Conservation (phyloP, 2,329 filamentous ascomycete genomes). For the Colletotrichum phormii region DNA sequence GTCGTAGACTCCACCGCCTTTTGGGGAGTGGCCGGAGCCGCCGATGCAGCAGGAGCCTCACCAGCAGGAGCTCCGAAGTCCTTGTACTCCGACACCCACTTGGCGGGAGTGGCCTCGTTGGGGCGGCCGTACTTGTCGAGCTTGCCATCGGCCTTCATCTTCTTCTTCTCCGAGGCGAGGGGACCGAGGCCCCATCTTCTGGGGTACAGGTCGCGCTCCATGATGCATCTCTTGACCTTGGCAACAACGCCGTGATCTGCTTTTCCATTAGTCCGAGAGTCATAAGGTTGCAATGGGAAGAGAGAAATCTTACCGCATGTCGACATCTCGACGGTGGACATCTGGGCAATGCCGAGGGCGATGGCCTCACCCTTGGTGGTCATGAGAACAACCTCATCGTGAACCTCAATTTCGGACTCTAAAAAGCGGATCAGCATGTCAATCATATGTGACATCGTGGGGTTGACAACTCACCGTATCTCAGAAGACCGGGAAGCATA, state of each 20-base stretch:
- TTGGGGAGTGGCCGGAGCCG: slow-evolving; percentile 53
- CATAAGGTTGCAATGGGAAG: neutral
- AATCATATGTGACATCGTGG: slow-evolving; percentile 39
- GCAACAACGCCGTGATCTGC: slow-evolving; percentile 95
- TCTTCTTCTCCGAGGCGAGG: slow-evolving; percentile 97
- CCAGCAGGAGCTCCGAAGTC: slow-evolving; percentile 75
- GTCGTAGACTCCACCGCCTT: slow-evolving; percentile 50
- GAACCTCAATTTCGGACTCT: slow-evolving; percentile 91
- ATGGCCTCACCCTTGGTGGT: slow-evolving; percentile 99
- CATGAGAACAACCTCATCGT: slow-evolving; percentile 98
- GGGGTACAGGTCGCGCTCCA: slow-evolving; percentile 99
- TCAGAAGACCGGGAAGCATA: slow-evolving; percentile 95
- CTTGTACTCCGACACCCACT: slow-evolving; percentile 94
- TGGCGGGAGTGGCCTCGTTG: slow-evolving; percentile 92
- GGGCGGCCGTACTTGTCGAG: slow-evolving; percentile 96
- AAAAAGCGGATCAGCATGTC: slow-evolving; percentile 41
- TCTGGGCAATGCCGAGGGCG: slow-evolving; percentile 94
- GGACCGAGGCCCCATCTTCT: slow-evolving; percentile 96
- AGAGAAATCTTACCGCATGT: slow-evolving; percentile 67
- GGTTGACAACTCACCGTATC: slow-evolving; percentile 75
- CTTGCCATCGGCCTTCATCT: slow-evolving; percentile 98
- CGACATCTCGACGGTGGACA: slow-evolving; percentile 97
- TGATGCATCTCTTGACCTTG: slow-evolving; percentile 99
- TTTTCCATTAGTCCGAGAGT: slow-evolving; percentile 6
- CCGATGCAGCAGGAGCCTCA: slow-evolving; percentile 56